Conservation (phyloP, 805 yeast species). For the Maudiozyma pseudohumilis region DNA sequence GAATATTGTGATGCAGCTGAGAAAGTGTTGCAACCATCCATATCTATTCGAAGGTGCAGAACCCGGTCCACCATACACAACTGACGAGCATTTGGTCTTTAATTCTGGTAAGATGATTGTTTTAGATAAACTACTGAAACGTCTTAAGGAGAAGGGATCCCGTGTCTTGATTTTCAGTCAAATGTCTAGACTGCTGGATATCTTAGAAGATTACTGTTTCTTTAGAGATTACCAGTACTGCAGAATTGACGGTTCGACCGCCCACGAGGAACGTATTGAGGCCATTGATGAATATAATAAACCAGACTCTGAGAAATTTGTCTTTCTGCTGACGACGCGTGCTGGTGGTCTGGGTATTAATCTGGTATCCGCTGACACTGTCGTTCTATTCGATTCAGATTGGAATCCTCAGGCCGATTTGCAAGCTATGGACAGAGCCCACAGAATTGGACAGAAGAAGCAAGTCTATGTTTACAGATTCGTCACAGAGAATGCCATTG, state of each 20-base stretch:
- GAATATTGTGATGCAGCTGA: constrained; percentile 91
- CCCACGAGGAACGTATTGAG: constrained; percentile 83
- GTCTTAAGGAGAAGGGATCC: constrained; percentile 67
- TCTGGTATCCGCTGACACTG: constrained; percentile 84
- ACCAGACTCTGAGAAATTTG: constrained; percentile 72
- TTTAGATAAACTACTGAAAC: constrained; percentile 69
- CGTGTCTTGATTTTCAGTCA: constrained; percentile 88
- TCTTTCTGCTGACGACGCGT: constrained; percentile 81
- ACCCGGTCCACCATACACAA: constrained; percentile 96
- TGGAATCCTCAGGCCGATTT: constrained; percentile 98
- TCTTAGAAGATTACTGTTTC: constrained; percentile 83
- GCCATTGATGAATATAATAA: constrained; percentile 88
- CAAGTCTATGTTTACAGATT: constrained; percentile 89
- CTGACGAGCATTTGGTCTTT: constrained; percentile 85
- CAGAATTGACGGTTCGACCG: constrained; percentile 88
- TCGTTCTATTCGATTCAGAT: constrained; percentile 81
- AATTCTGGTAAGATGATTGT: constrained; percentile 89
- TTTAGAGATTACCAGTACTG: constrained; percentile 79
- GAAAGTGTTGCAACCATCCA: constrained; percentile 97
- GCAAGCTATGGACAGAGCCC: constrained; percentile 98
- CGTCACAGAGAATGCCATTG: constrained; percentile 92
- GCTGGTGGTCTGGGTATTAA: constrained; percentile 97
- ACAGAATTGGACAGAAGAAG: constrained; percentile 92
- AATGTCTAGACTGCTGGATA: constrained; percentile 84
- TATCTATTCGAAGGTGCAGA: constrained; percentile 98